A percentile compares a stretch with the other conserved stretches of the same genome.
phyloP scores from a whole-genome alignment of 768 basidiomycete genomes.

The Suillus placidus region DNA sequence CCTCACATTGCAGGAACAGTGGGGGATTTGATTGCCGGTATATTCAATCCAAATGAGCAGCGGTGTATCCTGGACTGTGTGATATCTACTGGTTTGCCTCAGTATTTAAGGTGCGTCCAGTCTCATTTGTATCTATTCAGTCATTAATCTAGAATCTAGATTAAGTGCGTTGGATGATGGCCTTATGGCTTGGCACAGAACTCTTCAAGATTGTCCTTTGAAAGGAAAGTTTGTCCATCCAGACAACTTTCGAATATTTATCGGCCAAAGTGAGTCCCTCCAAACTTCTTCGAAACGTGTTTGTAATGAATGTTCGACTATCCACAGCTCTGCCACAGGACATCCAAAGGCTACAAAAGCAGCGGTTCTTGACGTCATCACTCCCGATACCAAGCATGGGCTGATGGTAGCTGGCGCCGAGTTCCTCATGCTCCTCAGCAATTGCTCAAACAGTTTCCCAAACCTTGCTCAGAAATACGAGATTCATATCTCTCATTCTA shows the following conservation, averaged over 20 bases:
- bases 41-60: too few relatives aligned
- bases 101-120: too few relatives aligned
- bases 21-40: too few relatives aligned
- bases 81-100: too few relatives aligned
- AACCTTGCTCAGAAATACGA: slow-evolving; percentile 69
- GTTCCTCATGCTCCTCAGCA: slow-evolving; percentile 66
- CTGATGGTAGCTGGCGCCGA: slow-evolving; percentile 75
- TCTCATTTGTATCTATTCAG: too few relatives aligned
- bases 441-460: slow-evolving; percentile 72
- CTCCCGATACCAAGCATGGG: slow-evolving; percentile 65
- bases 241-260: slow-evolving; percentile 53
- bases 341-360: slow-evolving; percentile 76
- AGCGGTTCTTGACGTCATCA: slow-evolving; percentile 84
- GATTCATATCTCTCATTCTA: slow-evolving; percentile 78
- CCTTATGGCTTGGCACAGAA: too few relatives aligned
- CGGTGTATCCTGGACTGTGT: too few relatives aligned
- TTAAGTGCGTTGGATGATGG: too few relatives aligned
- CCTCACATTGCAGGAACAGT: too few relatives aligned
- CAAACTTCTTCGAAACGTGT: slow-evolving; percentile 10
- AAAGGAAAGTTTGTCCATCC: too few relatives aligned
- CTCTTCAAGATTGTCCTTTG: too few relatives aligned
- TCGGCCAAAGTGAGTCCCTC: slow-evolving; percentile 57
- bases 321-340: slow-evolving; percentile 64
- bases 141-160: too few relatives aligned
- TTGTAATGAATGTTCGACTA: slow-evolving; percentile 8